Evolutionary conservation across 2,329 filamentous ascomycete species (phyloP).

Genomic region (Neofusicoccum sp.): DNA sequence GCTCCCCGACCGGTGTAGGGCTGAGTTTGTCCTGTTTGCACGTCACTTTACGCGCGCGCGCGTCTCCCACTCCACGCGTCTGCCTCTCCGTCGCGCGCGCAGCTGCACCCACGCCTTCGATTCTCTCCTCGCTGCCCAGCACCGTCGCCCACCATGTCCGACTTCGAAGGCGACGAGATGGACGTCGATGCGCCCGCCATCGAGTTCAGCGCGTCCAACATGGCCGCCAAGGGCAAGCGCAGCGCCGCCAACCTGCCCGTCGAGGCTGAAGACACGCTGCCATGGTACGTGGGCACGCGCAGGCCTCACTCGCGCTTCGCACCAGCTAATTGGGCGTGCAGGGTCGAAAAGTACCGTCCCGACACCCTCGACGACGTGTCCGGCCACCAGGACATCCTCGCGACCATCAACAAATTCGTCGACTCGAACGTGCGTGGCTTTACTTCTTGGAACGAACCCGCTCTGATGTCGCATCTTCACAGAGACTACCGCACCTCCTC

Average conservation of each 20-base stretch:
- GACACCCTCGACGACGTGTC: constrained; percentile 88
- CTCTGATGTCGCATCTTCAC: background rate
- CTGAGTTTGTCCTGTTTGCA: constrained; percentile 40
- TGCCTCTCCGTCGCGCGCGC: constrained; percentile 2
- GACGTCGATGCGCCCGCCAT: constrained; percentile 65
- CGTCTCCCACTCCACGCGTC: constrained; percentile 25
- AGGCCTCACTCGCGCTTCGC: background rate
- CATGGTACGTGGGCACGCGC: constrained; percentile 65
- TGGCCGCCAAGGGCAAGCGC: constrained; percentile 79
- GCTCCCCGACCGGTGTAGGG: constrained; percentile 31
- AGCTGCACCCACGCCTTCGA: background rate
- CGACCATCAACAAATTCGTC: constrained; percentile 97
- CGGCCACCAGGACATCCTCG: constrained; percentile 94
- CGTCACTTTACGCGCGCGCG: constrained; percentile 40
- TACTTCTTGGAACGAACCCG: background rate
- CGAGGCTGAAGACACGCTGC: constrained; percentile 88
- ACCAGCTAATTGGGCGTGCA: constrained; percentile 35
- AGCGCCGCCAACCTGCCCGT: constrained; percentile 91
- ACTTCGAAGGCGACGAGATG: constrained; percentile 67
- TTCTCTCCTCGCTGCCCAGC: background rate
- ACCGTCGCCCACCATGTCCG: constrained; percentile 48
- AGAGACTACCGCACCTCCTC: constrained; percentile 88
- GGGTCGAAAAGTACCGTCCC: constrained; percentile 97
- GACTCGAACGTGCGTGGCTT: constrained; percentile 70
- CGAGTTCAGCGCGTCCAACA: constrained; percentile 74